Conservation (phyloP, 1,284 basidiomycete species). For the Amylostereum areolatum region DNA sequence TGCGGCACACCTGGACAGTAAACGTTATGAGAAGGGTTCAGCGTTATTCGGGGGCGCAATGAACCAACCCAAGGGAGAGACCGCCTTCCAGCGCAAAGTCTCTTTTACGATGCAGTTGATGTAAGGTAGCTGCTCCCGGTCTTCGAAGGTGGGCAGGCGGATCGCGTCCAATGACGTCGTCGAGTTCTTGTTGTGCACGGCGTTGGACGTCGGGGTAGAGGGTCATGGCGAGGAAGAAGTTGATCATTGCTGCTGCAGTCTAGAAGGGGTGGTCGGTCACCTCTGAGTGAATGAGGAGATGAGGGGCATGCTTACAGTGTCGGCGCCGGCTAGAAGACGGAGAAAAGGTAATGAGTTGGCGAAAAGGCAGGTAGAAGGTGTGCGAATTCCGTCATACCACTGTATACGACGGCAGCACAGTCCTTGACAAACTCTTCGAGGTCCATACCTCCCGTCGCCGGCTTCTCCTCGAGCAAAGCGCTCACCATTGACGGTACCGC, state of each 20-base stretch:
- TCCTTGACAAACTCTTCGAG: not conserved
- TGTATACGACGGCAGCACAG: not conserved
- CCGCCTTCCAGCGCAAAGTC: conserved; percentile 31
- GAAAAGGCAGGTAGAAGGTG: not conserved
- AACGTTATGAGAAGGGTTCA: not conserved
- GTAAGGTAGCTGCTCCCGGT: conserved; percentile 32
- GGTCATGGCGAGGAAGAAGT: conserved; percentile 34
- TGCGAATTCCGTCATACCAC: not conserved
- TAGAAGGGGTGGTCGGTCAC: not conserved
- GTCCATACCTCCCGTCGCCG: not conserved
- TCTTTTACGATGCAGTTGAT: conserved; percentile 38
- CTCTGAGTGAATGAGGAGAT: not conserved
- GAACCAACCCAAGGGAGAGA: conserved; percentile 18
- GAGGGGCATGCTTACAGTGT: not conserved
- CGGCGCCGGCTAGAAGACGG: not conserved
- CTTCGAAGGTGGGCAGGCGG: conserved; percentile 33
- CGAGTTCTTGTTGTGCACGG: conserved; percentile 34
- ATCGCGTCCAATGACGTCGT: conserved; percentile 30
- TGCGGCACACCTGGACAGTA: conserved; percentile 1
- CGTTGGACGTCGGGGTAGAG: conserved; percentile 31
- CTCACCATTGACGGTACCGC: not conserved
- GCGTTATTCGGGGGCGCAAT: not conserved
- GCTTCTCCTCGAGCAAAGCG: not conserved
- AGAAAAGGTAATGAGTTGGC: not conserved
- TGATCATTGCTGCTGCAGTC: conserved; percentile 15